Base-by-base conservation (phyloP, 495 filamentous ascomycete species). In the Tuber brumale region DNA sequence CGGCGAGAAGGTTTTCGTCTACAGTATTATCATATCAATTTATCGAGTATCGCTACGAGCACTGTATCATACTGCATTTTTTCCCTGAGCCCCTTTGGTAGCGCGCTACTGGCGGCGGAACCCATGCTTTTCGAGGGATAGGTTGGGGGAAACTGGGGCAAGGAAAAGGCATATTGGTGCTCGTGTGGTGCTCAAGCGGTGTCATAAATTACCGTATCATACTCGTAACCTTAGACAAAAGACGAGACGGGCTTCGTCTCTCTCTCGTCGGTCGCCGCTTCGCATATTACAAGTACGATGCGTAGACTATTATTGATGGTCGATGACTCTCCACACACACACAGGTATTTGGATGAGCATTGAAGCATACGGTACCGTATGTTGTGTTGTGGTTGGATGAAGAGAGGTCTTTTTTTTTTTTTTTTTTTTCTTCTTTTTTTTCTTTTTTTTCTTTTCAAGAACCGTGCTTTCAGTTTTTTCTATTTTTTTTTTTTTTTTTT, bases 91-190 rank as follows among this genome's bases (percentile, higher is more conserved):
- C 12, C 57, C 57, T 27, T 27, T 57, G n/a, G 10, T 8, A 57
- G 51, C n/a, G 61, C 70, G 66, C 37, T 37, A 72, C 71, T 46
- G 69, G 43, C 78, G 78, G 78, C 78, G 77, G 76, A 80, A 80
- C 73, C 76, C 78, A 76, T 79, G 72, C 78, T 76, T 31, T 66
- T 72, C 45, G 41, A 72, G 69, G 57, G 57, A 42, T 73, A 77
- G 72, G 79, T 80, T 79, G 78, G 76, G 35, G 70, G 74, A 71
- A 79, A 70, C 76, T 76, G 78, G 78, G 78, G 76, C 76, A 79
- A 79, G 70, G 75, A 41, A 42, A 43, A 37, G 41, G 69, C 23
- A 31, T 31, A 66, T 10, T 10, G 45, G 51, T 61, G 10, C 51
- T 14, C 51, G n/a, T 61, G 10, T 61, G 51, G n/a, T 31, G 27